Percentiles rank a stretch among this genome's conserved stretches.
Evolutionary conservation across 2,329 filamentous ascomycete species (phyloP).

Genomic region (Calonectria montana): DNA sequence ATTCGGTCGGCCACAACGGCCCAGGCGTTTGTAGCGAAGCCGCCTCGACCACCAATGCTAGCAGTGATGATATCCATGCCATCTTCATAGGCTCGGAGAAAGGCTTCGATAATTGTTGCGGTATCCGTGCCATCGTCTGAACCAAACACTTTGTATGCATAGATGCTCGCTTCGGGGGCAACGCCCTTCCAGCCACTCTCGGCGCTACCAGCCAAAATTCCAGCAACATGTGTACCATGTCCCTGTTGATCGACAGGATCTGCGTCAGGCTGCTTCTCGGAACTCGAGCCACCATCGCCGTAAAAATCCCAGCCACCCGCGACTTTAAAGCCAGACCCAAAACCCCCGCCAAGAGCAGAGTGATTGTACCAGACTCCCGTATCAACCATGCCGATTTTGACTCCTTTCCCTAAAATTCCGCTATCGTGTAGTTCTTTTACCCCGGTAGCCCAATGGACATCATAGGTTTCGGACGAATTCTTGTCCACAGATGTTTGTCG

Average conservation of each 20-base stretch:
- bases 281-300: neutral
- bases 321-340: neutral
- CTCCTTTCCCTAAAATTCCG: neutral
- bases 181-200: neutral
- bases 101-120: neutral
- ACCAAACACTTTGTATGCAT: neutral
- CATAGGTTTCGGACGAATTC: neutral
- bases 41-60: neutral
- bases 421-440: neutral
- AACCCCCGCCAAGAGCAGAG: neutral
- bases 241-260: neutral
- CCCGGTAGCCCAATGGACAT: neutral
- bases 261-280: neutral
- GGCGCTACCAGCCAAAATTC: neutral
- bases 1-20: neutral
- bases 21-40: neutral
- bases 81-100: neutral
- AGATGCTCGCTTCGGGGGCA: neutral
- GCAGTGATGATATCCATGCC: constrained; percentile 1
- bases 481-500: neutral
- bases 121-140: neutral
- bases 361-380: neutral
- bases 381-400: neutral
- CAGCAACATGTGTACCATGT: neutral
- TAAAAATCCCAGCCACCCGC: neutral